Conservation (phyloP, 2,329 filamentous ascomycete species). For the Massarina eburnea region DNA sequence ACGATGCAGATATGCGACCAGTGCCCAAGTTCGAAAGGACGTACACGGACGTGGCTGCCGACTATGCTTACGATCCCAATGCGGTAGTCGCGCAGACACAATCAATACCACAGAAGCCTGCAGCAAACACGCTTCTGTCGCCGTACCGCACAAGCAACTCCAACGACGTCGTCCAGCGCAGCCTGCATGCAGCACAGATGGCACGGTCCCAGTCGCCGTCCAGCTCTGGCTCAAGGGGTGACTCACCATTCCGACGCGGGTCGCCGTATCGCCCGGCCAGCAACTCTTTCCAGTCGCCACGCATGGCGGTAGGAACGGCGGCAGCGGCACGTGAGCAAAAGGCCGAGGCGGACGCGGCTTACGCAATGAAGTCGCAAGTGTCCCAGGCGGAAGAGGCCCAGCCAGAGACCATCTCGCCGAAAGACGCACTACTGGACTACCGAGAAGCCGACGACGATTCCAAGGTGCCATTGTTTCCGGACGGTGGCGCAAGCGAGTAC, state of each 20-base stretch:
- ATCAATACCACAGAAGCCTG: slow-evolving; percentile 53
- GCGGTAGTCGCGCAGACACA: slow-evolving; percentile 55
- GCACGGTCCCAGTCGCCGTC: slow-evolving; percentile 62
- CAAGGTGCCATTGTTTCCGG: slow-evolving; percentile 73
- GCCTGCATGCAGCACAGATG: slow-evolving; percentile 76
- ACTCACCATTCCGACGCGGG: slow-evolving; percentile 78
- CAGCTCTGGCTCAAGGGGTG: slow-evolving; percentile 59
- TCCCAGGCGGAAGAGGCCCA: slow-evolving; percentile 44
- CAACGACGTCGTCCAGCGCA: slow-evolving; percentile 66
- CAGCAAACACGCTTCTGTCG: slow-evolving; percentile 51
- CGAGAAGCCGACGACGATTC: slow-evolving; percentile 71
- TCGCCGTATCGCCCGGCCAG: slow-evolving; percentile 53
- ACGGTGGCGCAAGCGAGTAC: slow-evolving; percentile 57
- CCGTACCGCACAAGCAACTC: slow-evolving; percentile 51
- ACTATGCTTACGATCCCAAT: slow-evolving; percentile 81
- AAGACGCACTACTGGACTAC: slow-evolving; percentile 87
- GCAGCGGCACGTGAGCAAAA: slow-evolving; percentile 65
- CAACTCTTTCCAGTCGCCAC: slow-evolving; percentile 45
- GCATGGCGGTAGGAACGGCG: slow-evolving; percentile 53
- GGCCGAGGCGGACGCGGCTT: slow-evolving; percentile 59
- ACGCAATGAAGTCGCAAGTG: slow-evolving; percentile 45
- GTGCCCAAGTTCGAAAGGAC: slow-evolving; percentile 80
- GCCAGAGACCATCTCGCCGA: slow-evolving; percentile 90
- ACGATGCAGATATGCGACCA: slow-evolving; percentile 55
- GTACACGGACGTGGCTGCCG: slow-evolving; percentile 80